Percentiles rank a stretch among this genome's conserved stretches.
Conservation (phyloP, 345 rosid genomes). For the Gossypium raimondii region DNA sequence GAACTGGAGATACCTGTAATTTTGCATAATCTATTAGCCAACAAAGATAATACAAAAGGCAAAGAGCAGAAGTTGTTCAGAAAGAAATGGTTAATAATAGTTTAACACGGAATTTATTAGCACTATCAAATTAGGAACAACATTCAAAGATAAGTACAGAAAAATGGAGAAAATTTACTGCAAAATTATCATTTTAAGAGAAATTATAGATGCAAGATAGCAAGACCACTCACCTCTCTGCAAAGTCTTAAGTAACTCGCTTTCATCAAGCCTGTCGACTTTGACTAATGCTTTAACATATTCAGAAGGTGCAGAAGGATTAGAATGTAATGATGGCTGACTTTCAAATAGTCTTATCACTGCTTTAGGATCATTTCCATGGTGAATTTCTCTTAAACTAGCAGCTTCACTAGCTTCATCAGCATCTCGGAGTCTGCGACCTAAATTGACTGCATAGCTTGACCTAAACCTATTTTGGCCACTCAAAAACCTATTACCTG, state of each 20-base stretch:
- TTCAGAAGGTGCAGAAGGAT: constrained; percentile 63
- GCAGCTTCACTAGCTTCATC: constrained; percentile 69
- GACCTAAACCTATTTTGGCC: constrained; percentile 51
- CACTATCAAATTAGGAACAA: not conserved
- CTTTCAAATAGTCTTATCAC: constrained; percentile 80
- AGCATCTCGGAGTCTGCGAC: constrained; percentile 69
- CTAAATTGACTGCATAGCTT: constrained; percentile 65
- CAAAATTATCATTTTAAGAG: not conserved
- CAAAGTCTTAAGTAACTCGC: constrained; percentile 71
- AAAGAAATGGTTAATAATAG: not conserved
- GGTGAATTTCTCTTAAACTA: constrained; percentile 62
- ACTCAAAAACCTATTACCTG: constrained; percentile 32
- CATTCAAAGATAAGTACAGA: not conserved
- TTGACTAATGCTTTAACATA: constrained; percentile 85
- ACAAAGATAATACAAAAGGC: not conserved
- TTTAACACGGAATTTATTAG: constrained; percentile 6
- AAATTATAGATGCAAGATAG: not conserved
- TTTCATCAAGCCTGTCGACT: constrained; percentile 80
- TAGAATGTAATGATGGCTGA: constrained; percentile 65
- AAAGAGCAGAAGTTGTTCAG: not conserved
- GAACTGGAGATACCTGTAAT: constrained; percentile 49
- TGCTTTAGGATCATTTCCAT: constrained; percentile 80
- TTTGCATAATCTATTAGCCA: not conserved
- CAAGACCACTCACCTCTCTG: constrained; percentile 57
- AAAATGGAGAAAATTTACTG: not conserved